Percentiles rank a stretch among this genome's conserved stretches.
Evolutionary conservation across 1,139 yeast species (phyloP).

Genomic region (Taphrina confusa): DNA sequence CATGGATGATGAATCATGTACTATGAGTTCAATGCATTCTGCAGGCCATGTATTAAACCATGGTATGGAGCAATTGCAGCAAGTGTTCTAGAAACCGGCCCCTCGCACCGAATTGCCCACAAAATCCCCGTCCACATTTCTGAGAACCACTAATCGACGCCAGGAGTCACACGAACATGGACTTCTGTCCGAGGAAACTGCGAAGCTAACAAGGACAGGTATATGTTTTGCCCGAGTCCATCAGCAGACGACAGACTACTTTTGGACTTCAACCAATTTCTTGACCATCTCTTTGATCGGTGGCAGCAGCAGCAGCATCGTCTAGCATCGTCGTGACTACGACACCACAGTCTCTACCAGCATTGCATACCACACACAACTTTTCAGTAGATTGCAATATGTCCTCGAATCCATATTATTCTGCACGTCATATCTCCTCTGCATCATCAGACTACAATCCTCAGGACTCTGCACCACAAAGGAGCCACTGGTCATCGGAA

Average conservation of each 20-base stretch:
- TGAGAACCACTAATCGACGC: neutral
- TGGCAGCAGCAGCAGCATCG: too few species aligned
- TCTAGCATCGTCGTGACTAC: too few species aligned
- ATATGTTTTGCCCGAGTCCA: too few species aligned
- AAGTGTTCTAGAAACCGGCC: neutral
- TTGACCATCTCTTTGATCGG: neutral
- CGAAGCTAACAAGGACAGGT: too few species aligned
- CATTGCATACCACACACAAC: neutral
- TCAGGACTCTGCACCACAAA: neutral
- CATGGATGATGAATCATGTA: too few species aligned
- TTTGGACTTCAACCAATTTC: too few species aligned
- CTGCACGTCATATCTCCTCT: neutral
- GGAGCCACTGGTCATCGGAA: constrained; percentile 14
- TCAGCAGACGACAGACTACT: too few species aligned
- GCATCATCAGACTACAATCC: neutral
- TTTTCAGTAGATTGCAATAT: neutral
- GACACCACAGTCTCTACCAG: constrained; percentile 2
- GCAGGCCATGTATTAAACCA: too few species aligned
- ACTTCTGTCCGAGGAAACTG: neutral
- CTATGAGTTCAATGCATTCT: too few species aligned
- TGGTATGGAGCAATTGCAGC: too few species aligned
- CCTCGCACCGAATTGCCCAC: constrained; percentile 11
- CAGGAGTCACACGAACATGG: constrained; percentile 3
- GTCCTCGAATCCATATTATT: constrained; percentile 11
- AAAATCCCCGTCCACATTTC: neutral